Evolutionary conservation across 2,329 filamentous ascomycete genomes (phyloP).

Genomic region (Rugonectria rugulosa): DNA sequence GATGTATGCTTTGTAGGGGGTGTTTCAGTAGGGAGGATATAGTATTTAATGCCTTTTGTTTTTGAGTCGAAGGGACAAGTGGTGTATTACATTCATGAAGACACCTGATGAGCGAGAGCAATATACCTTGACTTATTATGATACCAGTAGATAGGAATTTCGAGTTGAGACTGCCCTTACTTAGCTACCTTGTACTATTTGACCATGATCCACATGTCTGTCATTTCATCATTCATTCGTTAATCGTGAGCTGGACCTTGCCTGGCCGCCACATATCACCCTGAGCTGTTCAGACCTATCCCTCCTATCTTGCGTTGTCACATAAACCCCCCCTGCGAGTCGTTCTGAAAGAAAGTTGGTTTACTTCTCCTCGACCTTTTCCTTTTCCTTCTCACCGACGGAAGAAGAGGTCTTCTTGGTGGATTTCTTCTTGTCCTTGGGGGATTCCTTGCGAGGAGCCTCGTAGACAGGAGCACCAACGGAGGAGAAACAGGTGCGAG

Average conservation of each 20-base stretch:
- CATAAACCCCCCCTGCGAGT: no score
- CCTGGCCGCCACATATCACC: background rate
- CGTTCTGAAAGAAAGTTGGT: no score
- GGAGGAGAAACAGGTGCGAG: slow-evolving; percentile 30
- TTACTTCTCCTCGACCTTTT: slow-evolving; percentile 9
- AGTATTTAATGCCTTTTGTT: slow-evolving; percentile 1
- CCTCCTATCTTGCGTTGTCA: no score
- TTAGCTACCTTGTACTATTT: slow-evolving; percentile 11
- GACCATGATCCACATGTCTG: background rate
- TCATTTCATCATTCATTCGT: background rate
- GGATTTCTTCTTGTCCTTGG: slow-evolving; percentile 1
- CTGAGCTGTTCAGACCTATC: background rate
- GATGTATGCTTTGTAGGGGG: slow-evolving; percentile 42
- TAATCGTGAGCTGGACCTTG: background rate
- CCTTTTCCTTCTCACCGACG: background rate
- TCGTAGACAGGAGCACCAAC: background rate
- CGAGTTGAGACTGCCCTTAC: slow-evolving; percentile 18
- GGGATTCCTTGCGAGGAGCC: no score
- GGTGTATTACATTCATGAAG: slow-evolving; percentile 24
- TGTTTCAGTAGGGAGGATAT: background rate
- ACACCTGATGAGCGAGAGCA: slow-evolving; percentile 9
- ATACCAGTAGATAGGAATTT: slow-evolving; percentile 20
- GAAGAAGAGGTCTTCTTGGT: background rate
- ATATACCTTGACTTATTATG: slow-evolving; percentile 21
- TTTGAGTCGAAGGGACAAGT: slow-evolving; percentile 5